Evolutionary conservation across 2,329 filamentous ascomycete genomes (phyloP).

Genomic region (Albifimbria verrucaria): DNA sequence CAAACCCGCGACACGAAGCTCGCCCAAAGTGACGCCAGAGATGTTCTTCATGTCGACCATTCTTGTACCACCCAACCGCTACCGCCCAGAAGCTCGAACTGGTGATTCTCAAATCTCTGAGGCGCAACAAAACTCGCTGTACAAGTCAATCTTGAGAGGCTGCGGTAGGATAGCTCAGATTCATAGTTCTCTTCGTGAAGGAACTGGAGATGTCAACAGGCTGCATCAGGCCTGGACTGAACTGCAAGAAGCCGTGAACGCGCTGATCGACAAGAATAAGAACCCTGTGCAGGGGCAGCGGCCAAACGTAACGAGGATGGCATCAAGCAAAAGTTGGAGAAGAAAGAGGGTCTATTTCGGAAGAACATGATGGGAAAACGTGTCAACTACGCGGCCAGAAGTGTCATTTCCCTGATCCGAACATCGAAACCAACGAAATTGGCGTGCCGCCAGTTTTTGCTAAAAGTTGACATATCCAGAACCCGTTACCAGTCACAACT

Average conservation of each 20-base stretch:
- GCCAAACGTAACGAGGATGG: constrained; percentile 81
- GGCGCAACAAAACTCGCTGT: constrained; percentile 81
- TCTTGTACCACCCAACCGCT: constrained; percentile 88
- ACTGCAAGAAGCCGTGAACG: constrained; percentile 86
- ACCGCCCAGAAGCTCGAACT: constrained; percentile 79
- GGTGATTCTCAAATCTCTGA: constrained; percentile 81
- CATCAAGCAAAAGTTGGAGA: constrained; percentile 96
- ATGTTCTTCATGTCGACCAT: constrained; percentile 93
- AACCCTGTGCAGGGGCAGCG: constrained; percentile 75
- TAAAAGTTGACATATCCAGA: constrained; percentile 95
- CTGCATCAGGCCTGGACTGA: constrained; percentile 79
- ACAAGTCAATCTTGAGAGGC: constrained; percentile 77
- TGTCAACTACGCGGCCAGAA: constrained; percentile 96
- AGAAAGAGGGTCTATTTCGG: constrained; percentile 96
- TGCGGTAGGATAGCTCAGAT: constrained; percentile 73
- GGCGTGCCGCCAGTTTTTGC: constrained; percentile 98
- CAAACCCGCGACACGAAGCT: constrained; percentile 57
- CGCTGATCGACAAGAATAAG: constrained; percentile 85
- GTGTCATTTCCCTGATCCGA: constrained; percentile 96
- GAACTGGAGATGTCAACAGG: constrained; percentile 56
- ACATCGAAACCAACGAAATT: constrained; percentile 98
- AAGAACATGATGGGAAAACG: constrained; percentile 99
- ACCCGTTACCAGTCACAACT: constrained; percentile 95
- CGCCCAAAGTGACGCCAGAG: constrained; percentile 63
- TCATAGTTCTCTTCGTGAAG: constrained; percentile 48